Conservation (phyloP, 441 rosid genomes). For the Pelargonium citronellum region DNA sequence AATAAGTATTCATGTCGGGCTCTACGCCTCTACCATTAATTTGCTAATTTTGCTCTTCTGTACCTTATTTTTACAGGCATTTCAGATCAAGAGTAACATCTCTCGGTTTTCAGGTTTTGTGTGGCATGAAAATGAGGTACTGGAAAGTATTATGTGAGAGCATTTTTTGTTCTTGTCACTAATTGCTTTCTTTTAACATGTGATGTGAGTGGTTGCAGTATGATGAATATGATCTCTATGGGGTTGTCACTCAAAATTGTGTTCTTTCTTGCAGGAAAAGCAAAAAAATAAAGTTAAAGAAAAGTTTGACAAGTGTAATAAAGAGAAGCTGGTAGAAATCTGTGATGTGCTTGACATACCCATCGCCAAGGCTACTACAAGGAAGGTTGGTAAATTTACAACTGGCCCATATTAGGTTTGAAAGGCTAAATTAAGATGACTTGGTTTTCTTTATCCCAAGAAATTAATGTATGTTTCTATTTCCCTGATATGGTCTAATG, state of each 20-base stretch:
- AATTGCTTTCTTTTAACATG: not conserved
- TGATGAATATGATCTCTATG: constrained; percentile 2
- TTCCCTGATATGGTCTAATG: not conserved
- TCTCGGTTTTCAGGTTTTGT: constrained; percentile 89
- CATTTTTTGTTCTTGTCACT: not conserved
- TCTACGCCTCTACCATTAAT: not conserved
- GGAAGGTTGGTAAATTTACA: constrained; percentile 45
- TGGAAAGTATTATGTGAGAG: not conserved
- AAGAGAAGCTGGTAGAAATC: constrained; percentile 74
- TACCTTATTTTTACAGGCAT: constrained; percentile 52
- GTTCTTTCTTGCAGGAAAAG: constrained; percentile 56
- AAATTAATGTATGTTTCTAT: not conserved
- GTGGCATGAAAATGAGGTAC: constrained; percentile 91
- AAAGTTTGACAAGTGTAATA: constrained; percentile 76
- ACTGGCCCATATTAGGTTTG: not conserved
- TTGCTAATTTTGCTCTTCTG: constrained; percentile 19
- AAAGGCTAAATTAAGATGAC: not conserved
- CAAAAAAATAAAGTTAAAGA: constrained; percentile 74
- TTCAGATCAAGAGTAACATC: constrained; percentile 76
- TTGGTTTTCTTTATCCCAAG: not conserved
- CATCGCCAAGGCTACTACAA: constrained; percentile 51
- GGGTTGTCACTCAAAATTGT: constrained; percentile 2
- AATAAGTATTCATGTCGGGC: not conserved
- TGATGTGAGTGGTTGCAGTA: constrained; percentile 1
- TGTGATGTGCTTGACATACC: constrained; percentile 78